These are phyloP conservation scores for Pulveroboletus sp. DNA, from an alignment of 768 basidiomycete genomes.

Conservation along the genomic window DNA sequence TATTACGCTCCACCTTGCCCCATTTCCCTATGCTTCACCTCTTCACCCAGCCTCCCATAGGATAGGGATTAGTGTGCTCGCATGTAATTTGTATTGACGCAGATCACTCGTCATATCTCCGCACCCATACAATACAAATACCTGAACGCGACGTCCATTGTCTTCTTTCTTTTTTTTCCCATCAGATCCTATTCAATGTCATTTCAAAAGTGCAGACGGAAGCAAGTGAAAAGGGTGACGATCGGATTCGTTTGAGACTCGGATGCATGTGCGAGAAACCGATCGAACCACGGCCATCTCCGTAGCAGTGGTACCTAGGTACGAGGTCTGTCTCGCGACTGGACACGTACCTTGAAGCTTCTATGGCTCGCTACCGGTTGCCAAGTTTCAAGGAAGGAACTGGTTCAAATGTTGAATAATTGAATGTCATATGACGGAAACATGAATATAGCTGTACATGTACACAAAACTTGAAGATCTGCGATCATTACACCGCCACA, in stretches of 20 bases:
- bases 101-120: slow-evolving; percentile 13
- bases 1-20: slow-evolving; percentile 9
- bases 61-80: slow-evolving; percentile 18
- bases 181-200: slow-evolving; percentile 11
- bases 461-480: too few relatives aligned
- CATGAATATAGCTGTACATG: too few relatives aligned
- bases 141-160: neutral
- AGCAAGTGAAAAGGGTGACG: neutral
- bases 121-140: slow-evolving; percentile 13
- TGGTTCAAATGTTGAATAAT: neutral
- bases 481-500: too few relatives aligned
- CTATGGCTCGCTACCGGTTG: neutral
- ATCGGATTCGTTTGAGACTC: neutral
- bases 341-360: too few relatives aligned
- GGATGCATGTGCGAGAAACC: neutral
- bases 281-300: slow-evolving; percentile 7
- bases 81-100: slow-evolving; percentile 3
- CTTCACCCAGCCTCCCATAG: slow-evolving; percentile 2
- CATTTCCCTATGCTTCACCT: neutral
- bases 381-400: slow-evolving; percentile 3
- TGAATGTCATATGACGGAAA: too few relatives aligned
- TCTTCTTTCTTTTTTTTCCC: slow-evolving; percentile 1
- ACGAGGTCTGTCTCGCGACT: neutral
- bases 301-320: neutral
- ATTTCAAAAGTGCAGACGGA: neutral